Evolutionary conservation across 306 rosid genomes (phyloP), one percentile per base, ranked within the genome.

Genomic region (Dalbergia oliveri): DNA sequence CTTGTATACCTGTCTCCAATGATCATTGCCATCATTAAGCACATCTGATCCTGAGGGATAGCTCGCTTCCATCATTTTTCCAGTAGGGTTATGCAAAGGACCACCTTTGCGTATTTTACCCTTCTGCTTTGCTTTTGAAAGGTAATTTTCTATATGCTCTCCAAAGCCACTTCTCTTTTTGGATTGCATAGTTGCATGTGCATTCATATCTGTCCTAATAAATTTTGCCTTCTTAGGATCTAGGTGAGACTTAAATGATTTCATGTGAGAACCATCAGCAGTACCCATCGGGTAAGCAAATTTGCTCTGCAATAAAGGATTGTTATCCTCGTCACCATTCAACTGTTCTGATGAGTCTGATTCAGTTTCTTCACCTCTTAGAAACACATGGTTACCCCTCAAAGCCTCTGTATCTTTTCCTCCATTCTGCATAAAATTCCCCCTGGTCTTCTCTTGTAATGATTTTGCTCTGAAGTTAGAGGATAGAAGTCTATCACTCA

Each of bases 311-410:
- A 89, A 77, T 77, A 90, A 84, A 63, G 93, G 92, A 92, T 86
- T 90, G 81, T 79, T 61, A 85, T 90, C 94, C 79, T 91, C 98
- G 70, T 91, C 97, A 63, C 93, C 97, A 26, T 89, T 91, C 82
- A 85, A 81, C 76, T 88, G 93, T 68, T 93, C 99, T 5, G 97
- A 91, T n/a, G 99, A 93, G 78, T 93, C 98, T 26, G 98, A 93
- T 79, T 96, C 99, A 12, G 97, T 96, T 80, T 96, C 98, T 89
- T 91, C 97, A 68, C 82, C 79, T 82, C 88, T 90, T 64, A 66
- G 26, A 73, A 83, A 80, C 70, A 80, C 73, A 72, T 76, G 87
- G 73, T 82, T 84, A 65, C 88, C 87, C 85, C 91, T 88, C 64
- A 80, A 56, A 81, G 80, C 47, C 44, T 62, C 74, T 58, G 67